Evolutionary conservation across 2,329 filamentous ascomycete genomes (phyloP).

Genomic region (Pseudopithomyces chartarum): DNA sequence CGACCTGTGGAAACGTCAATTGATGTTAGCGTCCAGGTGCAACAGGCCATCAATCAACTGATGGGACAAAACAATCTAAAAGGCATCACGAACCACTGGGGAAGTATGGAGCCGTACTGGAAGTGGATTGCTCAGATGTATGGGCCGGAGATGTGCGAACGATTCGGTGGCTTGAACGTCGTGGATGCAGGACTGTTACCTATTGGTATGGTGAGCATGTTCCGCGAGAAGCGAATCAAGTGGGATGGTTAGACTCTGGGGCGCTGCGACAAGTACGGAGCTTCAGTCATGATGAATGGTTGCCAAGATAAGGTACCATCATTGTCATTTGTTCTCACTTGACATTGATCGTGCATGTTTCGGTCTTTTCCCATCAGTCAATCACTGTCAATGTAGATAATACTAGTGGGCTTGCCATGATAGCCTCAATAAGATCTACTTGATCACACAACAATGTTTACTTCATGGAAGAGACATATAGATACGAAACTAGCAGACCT

Average conservation of each 20-base stretch:
- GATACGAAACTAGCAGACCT: too few species aligned
- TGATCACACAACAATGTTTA: too few species aligned
- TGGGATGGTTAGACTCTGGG: conserved; percentile 31
- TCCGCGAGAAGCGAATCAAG: conserved; percentile 37
- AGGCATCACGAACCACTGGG: conserved; percentile 29
- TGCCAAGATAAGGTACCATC: too few species aligned
- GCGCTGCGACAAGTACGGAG: too few species aligned
- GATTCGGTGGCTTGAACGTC: conserved; percentile 41
- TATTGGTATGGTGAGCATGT: conserved; percentile 44
- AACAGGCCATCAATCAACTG: conserved; percentile 28
- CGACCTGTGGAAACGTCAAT: conserved; percentile 27
- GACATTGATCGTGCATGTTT: too few species aligned
- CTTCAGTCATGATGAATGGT: too few species aligned
- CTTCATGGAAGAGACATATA: too few species aligned
- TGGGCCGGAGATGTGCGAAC: conserved; percentile 39
- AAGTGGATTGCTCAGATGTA: conserved; percentile 46
- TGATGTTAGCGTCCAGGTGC: conserved; percentile 21
- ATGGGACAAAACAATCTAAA: conserved; percentile 24
- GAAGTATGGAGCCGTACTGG: conserved; percentile 41
- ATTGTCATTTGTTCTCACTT: too few species aligned
- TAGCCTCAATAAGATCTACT: too few species aligned
- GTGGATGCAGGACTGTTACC: conserved; percentile 41
- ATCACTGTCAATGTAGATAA: too few species aligned
- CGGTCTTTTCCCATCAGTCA: too few species aligned
- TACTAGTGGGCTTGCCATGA: too few species aligned